Evolutionary conservation across 2,329 filamentous ascomycete species (phyloP).

Genomic region (Curvularia spicifera): DNA sequence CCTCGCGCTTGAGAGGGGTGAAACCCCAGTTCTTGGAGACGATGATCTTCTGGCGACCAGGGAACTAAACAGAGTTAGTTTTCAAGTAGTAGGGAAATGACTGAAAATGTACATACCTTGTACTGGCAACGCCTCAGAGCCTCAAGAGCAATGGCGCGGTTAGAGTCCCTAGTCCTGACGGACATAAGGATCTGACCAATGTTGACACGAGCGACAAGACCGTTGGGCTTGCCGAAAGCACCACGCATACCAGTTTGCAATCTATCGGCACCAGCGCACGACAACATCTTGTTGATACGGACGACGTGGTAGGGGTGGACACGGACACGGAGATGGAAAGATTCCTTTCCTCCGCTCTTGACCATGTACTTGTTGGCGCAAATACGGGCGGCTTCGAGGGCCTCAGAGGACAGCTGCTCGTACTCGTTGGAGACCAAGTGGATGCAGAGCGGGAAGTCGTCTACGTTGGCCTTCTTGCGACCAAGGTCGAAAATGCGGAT

Average conservation of each 20-base stretch:
- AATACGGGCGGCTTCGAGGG: slow-evolving; percentile 99
- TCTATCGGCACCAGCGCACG: slow-evolving; percentile 99
- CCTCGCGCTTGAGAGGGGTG: slow-evolving; percentile 95
- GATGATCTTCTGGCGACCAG: slow-evolving; percentile 99
- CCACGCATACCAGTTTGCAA: slow-evolving; percentile 99
- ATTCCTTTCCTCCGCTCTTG: slow-evolving; percentile 73
- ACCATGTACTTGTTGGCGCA: slow-evolving; percentile 98
- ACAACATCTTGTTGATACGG: slow-evolving; percentile 99
- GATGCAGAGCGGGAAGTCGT: slow-evolving; percentile 97
- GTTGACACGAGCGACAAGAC: slow-evolving; percentile 98
- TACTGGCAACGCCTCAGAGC: slow-evolving; percentile 99
- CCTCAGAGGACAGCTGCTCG: slow-evolving; percentile 99
- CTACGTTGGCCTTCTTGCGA: slow-evolving; percentile 97
- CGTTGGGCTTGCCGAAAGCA: slow-evolving; percentile 99
- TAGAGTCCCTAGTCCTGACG: slow-evolving; percentile 93
- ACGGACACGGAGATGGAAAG: slow-evolving; percentile 74
- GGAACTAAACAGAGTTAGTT: slow-evolving; percentile 64
- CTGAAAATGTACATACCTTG: slow-evolving; percentile 64
- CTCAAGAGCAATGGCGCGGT: slow-evolving; percentile 94
- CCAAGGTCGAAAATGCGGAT: slow-evolving; percentile 98
- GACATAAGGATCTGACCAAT: slow-evolving; percentile 99
- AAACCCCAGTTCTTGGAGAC: slow-evolving; percentile 99
- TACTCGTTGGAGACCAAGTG: slow-evolving; percentile 99
- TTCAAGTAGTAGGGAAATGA: background rate
- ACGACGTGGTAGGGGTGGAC: slow-evolving; percentile 99